Percentiles rank a stretch among this genome's conserved stretches.
phyloP scores from a whole-genome alignment of 2,329 filamentous ascomycete genomes.

The Massarina eburnea region DNA sequence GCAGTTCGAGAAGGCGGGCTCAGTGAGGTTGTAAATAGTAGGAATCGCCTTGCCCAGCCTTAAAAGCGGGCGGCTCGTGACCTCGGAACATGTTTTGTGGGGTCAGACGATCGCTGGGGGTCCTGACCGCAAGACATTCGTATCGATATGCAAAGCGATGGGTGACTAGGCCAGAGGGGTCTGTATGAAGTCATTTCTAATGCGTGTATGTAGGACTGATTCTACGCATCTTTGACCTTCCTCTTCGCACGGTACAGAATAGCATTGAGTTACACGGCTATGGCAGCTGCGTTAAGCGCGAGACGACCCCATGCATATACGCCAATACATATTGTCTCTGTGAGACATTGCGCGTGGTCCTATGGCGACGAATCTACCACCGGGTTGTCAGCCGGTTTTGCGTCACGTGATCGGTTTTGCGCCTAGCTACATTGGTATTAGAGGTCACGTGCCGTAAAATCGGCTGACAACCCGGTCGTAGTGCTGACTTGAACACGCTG shows the following conservation, averaged over 20 bases:
- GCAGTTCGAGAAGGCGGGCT: conserved; percentile 18
- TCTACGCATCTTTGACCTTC: neutral
- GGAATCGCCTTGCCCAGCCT: conserved; percentile 19
- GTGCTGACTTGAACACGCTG: too few species aligned
- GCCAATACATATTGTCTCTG: conserved; percentile 5
- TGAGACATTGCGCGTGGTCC: neutral
- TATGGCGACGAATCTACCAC: neutral
- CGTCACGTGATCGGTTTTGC: too few species aligned
- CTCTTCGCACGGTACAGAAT: neutral
- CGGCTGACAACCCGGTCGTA: too few species aligned
- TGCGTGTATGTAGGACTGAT: neutral
- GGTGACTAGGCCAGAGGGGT: conserved; percentile 1
- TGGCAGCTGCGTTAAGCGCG: neutral
- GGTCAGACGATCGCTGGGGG: conserved; percentile 8
- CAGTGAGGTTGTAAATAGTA: conserved; percentile 24
- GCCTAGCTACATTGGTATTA: too few species aligned
- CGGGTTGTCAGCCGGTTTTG: too few species aligned
- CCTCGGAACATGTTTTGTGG: conserved; percentile 15
- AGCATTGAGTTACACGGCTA: neutral
- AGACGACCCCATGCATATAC: neutral
- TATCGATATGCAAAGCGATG: neutral
- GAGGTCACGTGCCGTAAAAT: too few species aligned
- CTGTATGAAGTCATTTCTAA: neutral
- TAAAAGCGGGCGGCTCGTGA: conserved; percentile 27
- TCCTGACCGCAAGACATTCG: conserved; percentile 1